Base-by-base conservation (phyloP, 2,329 filamentous ascomycete species). In the Alternaria triticimaculans region DNA sequence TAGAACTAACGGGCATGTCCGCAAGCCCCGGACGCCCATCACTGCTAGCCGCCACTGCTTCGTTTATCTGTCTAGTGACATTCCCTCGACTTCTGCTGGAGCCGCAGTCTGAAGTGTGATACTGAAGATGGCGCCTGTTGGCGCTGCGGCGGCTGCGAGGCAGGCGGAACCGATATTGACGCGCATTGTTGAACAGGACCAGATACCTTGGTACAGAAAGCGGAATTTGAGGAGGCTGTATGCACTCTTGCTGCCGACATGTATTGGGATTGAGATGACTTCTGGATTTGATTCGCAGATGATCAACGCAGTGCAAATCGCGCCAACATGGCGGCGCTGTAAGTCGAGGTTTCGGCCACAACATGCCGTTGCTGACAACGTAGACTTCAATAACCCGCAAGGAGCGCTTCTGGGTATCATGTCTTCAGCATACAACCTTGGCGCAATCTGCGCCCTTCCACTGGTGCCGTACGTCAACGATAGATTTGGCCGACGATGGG, bases 381-480 rank as follows among this genome's bases (percentile, higher is more conserved):
- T 25, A 76, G 74, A 72, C 61, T 75, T 76, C 62, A 60, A 73
- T 10, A 26, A 79, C 15, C 81, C 76, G 37, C 66, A 59, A 46
- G 81, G 81, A 37, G 73, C 78, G 12, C 76, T 78, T 48, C 72
- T 83, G 10, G 74, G 74, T n/a, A 76, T 84, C 21, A 78, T 84
- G 62, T 83, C 81, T 57, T 78, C 82, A n/a, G 78, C 82, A 43
- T 82, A 82, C 69, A 78, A 80, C 56, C 78, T 82, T 28, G 80
- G 79, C 43, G 76, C 78, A 49, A 74, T 81, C 25, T 73, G 69
- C 41, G 74, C 76, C 55, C 79, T 80, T 15, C 80, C 74, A 26
- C 66, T 76, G n/a, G 73, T 76, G 10, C 72, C 74, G 3, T 69
- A 66, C 62, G 77, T 83, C 33, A 81, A 82, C 58, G 82, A 84